phyloP scores from a whole-genome alignment of 805 yeast species.

The Starmerella sp. region DNA sequence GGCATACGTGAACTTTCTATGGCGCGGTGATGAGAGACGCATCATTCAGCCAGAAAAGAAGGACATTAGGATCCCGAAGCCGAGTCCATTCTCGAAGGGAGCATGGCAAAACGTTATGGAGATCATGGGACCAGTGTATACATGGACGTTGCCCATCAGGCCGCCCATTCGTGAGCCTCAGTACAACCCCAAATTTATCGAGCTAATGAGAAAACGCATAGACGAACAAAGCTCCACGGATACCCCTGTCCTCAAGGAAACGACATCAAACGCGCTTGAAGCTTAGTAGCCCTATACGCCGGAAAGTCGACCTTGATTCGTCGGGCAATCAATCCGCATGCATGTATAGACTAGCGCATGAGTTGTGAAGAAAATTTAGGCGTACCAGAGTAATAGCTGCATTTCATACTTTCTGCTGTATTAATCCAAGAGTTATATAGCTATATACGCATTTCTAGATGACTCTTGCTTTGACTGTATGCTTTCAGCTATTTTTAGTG shows the following conservation, averaged over 20 bases:
- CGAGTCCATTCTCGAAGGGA: slow-evolving; percentile 26
- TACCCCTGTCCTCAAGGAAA: background rate
- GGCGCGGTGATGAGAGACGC: slow-evolving; percentile 31
- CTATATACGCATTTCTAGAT: background rate
- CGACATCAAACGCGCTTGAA: background rate
- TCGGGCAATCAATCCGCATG: too few species aligned
- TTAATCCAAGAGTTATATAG: background rate
- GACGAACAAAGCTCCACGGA: background rate
- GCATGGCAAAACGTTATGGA: slow-evolving; percentile 20
- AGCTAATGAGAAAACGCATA: background rate
- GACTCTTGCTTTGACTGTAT: background rate
- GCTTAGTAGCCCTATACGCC: background rate
- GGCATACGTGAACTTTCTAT: slow-evolving; percentile 33
- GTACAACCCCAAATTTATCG: slow-evolving; percentile 2
- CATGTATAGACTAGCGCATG: too few species aligned
- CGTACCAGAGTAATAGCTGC: too few species aligned
- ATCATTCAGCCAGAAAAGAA: slow-evolving; percentile 37
- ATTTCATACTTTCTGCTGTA: too few species aligned
- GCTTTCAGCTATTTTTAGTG: background rate
- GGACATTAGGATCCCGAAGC: slow-evolving; percentile 20
- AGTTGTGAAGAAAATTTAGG: too few species aligned
- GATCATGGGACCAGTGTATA: slow-evolving; percentile 26
- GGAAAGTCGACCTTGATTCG: too few species aligned
- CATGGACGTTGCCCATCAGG: slow-evolving; percentile 26
- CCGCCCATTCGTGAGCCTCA: slow-evolving; percentile 11